Evolutionary conservation across 441 rosid species (phyloP), one percentile per base, ranked within the genome.

Genomic region (Mallotus japonicus): DNA sequence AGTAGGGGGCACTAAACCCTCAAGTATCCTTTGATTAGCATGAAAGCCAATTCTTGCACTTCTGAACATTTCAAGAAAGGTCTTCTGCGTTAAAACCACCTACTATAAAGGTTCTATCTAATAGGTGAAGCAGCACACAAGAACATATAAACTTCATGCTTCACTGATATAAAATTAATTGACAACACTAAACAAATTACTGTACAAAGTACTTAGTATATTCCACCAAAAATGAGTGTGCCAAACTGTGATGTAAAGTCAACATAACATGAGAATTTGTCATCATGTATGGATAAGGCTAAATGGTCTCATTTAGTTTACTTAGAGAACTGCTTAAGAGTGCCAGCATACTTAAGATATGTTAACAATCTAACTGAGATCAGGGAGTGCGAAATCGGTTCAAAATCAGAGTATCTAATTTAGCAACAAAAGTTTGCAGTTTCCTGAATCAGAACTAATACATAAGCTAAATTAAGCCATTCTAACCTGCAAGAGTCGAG

Each of bases 401-500:
- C 22, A 66, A 66, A 2, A 49, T 20, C 28, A 50, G 54, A 6
- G 34, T 28, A 53, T n/a, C 19, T 34, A 37, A n/a, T 15, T 42
- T 13, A 8, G 34, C 9, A 37, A 66, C 15, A 67, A 17, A 32
- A 1, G 14, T 7, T n/a, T 4, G 58, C 17, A 49, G 19, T 17
- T 71, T 28, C 58, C 20, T 16, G 55, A 4, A 62, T 62, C 19
- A 51, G 9, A 40, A 51, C 0, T 20, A 15, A 50, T n/a, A 55
- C 24, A 55, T 82, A 89, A 14, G 12, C 12, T 19, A 37, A 34
- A n/a, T 1, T 72, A 19, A 12, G 66, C 59, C 55, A 72, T 12
- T 34, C 62, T 34, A 72, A 72, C 99, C 99, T 96, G 99, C 89
- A 96, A 87, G 79, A 96, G 95, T 77, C 99, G 84, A 60, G 99